These are phyloP conservation scores for Dactylis glomerata DNA, from an alignment of 176 grass and related monocot species.

Conservation along the genomic window DNA sequence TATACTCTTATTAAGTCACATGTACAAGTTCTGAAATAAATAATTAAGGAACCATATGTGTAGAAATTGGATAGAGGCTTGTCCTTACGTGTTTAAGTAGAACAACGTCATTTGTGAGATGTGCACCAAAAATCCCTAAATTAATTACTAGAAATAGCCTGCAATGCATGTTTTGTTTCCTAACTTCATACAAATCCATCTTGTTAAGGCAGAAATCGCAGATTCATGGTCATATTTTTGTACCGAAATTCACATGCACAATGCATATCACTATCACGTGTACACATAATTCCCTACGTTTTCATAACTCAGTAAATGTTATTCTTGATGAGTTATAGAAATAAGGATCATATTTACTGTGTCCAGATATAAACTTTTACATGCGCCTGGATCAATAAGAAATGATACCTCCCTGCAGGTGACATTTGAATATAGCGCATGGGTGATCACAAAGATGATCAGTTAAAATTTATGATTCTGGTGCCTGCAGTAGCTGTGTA, in stretches of 20 bases:
- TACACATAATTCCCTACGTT: not conserved
- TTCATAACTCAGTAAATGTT: not conserved
- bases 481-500: not conserved
- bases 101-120: not conserved
- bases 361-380: not conserved
- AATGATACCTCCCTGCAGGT: not conserved
- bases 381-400: not conserved
- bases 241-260: not conserved
- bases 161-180: not conserved
- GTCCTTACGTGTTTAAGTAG: not conserved
- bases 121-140: not conserved
- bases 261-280: not conserved
- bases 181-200: not conserved
- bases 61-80: not conserved
- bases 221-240: not conserved
- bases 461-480: conserved; percentile 29
- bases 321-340: not conserved
- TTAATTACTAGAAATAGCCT: not conserved
- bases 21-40: not conserved
- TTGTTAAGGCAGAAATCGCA: not conserved
- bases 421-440: conserved; percentile 14
- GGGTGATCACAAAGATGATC: conserved; percentile 4
- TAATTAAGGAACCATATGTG: not conserved
- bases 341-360: not conserved
- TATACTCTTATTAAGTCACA: not conserved